Conservation (phyloP, 768 basidiomycete species). For the Boletus rubescentipes region DNA sequence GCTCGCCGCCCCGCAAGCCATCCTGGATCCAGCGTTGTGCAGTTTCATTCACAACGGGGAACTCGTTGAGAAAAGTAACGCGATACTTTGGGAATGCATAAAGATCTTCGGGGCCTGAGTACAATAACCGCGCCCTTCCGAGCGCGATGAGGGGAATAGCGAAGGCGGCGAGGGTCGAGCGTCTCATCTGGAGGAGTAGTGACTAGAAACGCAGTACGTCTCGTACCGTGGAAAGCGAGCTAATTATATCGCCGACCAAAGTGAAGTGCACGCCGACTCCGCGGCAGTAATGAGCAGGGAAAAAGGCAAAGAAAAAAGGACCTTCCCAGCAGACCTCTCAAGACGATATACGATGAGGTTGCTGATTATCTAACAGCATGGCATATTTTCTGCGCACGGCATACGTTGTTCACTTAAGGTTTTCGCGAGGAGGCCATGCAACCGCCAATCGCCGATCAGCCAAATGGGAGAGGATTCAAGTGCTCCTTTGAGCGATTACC, state of each 20-base stretch:
- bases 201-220: constrained; percentile 8
- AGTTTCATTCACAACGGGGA: constrained; percentile 71
- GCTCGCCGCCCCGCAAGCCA: constrained; percentile 73
- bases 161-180: constrained; percentile 14
- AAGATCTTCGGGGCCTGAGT: constrained; percentile 77
- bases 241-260: constrained; percentile 37
- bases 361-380: constrained; percentile 1
- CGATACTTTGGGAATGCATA: constrained; percentile 82
- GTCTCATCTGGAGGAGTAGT: constrained; percentile 16
- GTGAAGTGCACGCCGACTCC: constrained; percentile 22
- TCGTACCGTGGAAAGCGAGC: constrained; percentile 19
- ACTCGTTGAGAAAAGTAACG: constrained; percentile 74
- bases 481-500: constrained; percentile 1
- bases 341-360: not conserved
- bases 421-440: constrained; percentile 23
- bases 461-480: constrained; percentile 5
- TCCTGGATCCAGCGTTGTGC: constrained; percentile 72
- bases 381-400: constrained; percentile 1
- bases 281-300: constrained; percentile 13
- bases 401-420: constrained; percentile 10
- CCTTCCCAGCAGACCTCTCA: not conserved
- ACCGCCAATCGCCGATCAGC: constrained; percentile 35
- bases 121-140: constrained; percentile 41
- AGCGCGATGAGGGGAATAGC: constrained; percentile 14
- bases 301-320: not conserved